A percentile compares a stretch with the other conserved stretches of the same genome.
Conservation (phyloP, 805 yeast species). For the Candida alai region DNA sequence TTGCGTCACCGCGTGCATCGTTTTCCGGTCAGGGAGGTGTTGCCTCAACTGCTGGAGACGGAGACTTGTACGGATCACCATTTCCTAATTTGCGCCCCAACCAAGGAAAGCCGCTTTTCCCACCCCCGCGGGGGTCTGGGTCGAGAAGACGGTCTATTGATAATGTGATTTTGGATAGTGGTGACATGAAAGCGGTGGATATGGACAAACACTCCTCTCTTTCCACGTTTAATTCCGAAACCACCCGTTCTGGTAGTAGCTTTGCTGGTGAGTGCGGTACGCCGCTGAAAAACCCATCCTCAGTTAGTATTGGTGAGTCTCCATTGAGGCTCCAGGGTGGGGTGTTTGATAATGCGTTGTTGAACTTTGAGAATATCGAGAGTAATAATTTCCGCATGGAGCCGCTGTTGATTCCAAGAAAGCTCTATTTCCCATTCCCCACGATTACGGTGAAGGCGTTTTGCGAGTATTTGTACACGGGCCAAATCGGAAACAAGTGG, state of each 20-base stretch:
- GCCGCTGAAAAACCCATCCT: no score
- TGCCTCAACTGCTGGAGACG: slow-evolving; percentile 5
- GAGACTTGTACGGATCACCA: slow-evolving; percentile 15
- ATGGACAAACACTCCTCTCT: slow-evolving; percentile 3
- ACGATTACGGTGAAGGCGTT: slow-evolving; percentile 60
- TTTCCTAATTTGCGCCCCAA: slow-evolving; percentile 19
- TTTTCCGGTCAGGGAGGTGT: slow-evolving; percentile 30
- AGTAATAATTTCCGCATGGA: slow-evolving; percentile 42
- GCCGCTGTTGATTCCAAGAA: slow-evolving; percentile 63
- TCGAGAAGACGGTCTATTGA: slow-evolving; percentile 3
- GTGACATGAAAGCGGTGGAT: neutral
- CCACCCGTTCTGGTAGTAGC: slow-evolving; percentile 1
- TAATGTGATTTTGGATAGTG: neutral
- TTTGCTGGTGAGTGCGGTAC: no score
- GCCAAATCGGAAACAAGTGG: slow-evolving; percentile 77
- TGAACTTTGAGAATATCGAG: slow-evolving; percentile 32
- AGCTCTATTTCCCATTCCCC: slow-evolving; percentile 64
- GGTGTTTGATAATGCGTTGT: slow-evolving; percentile 19
- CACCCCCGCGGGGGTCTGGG: neutral
- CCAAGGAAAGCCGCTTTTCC: slow-evolving; percentile 3
- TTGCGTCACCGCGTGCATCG: slow-evolving; percentile 48
- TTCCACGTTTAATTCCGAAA: slow-evolving; percentile 7
- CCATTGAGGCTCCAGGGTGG: slow-evolving; percentile 1
- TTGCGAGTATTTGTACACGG: slow-evolving; percentile 72
- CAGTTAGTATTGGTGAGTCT: no score